Percentiles rank a stretch among this genome's conserved stretches.
Conservation (phyloP, 495 filamentous ascomycete genomes). For the Tuber melanosporum region DNA sequence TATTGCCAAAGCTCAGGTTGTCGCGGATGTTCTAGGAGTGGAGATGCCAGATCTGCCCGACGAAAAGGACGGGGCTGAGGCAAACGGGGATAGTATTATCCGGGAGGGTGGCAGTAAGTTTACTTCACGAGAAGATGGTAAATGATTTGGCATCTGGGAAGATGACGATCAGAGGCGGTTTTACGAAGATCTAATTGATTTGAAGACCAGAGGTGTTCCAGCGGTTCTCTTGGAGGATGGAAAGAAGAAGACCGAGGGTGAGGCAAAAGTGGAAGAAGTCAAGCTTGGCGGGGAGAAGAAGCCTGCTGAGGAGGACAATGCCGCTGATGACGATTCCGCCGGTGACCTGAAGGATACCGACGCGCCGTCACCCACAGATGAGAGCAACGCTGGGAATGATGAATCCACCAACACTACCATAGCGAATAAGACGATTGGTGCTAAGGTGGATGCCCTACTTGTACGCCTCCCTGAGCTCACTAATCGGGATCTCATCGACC, state of each 20-base stretch:
- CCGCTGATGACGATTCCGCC: constrained; percentile 13
- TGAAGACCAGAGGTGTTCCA: constrained; percentile 84
- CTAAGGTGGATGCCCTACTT: constrained; percentile 88
- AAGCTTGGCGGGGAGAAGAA: constrained; percentile 54
- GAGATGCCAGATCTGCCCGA: constrained; percentile 93
- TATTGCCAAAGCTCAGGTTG: constrained; percentile 77
- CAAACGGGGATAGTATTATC: constrained; percentile 49
- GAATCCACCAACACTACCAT: constrained; percentile 91
- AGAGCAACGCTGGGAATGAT: constrained; percentile 51
- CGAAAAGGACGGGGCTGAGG: constrained; percentile 58
- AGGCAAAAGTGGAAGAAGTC: constrained; percentile 41
- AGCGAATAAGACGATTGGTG: constrained; percentile 94
- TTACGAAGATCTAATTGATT: constrained; percentile 91
- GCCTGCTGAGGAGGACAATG: constrained; percentile 52
- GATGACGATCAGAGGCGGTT: constrained; percentile 96
- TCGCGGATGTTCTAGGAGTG: constrained; percentile 79
- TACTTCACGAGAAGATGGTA: constrained; percentile 89
- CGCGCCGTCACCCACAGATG: constrained; percentile 44
- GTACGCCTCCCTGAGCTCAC: constrained; percentile 82
- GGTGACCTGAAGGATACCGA: constrained; percentile 42
- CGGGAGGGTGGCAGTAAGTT: constrained; percentile 70
- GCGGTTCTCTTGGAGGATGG: constrained; percentile 86
- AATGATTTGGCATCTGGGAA: constrained; percentile 90
- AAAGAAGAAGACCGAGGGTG: constrained; percentile 72
- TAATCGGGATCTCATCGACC: constrained; percentile 83